These are phyloP conservation scores for Nymphaea thermarum DNA, from an alignment of 164 flowering plant genomes.

Conservation along the genomic window DNA sequence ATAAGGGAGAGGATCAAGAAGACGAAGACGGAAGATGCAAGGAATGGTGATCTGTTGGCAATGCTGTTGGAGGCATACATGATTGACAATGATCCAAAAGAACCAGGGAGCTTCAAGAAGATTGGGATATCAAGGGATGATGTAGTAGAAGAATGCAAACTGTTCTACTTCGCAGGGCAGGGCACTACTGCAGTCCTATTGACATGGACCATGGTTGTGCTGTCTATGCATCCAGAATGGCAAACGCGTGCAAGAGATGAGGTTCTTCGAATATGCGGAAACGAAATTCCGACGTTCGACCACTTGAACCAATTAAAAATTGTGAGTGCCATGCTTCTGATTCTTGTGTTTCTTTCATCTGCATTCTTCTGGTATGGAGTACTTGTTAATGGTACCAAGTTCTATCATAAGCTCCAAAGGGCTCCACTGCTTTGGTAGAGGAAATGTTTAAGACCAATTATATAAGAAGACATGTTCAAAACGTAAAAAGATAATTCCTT, in stretches of 20 bases:
- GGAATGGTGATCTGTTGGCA: slow-evolving; percentile 6
- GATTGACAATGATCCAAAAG: not conserved
- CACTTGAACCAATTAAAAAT: slow-evolving; percentile 22
- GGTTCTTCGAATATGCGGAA: slow-evolving; percentile 20
- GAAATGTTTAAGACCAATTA: too few species aligned
- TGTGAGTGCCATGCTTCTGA: slow-evolving; percentile 12
- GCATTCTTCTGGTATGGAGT: too few species aligned
- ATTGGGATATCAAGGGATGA: slow-evolving; percentile 28
- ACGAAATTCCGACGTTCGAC: slow-evolving; percentile 18
- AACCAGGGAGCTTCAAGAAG: not conserved
- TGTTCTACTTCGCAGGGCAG: slow-evolving; percentile 42
- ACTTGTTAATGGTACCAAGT: too few species aligned
- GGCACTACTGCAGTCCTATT: slow-evolving; percentile 33
- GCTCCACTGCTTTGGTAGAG: too few species aligned
- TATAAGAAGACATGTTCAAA: too few species aligned
- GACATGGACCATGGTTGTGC: slow-evolving; percentile 32
- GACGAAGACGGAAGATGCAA: slow-evolving; percentile 2
- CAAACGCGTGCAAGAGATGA: slow-evolving; percentile 43
- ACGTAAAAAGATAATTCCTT: too few species aligned
- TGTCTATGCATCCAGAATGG: slow-evolving; percentile 39
- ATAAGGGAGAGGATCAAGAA: slow-evolving; percentile 6
- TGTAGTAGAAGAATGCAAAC: slow-evolving; percentile 41
- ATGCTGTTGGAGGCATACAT: slow-evolving; percentile 7
- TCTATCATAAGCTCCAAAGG: too few species aligned
- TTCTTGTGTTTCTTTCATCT: too few species aligned